Conservation (phyloP, 371 early-diverging fungal species). For the Amoeboaphelidium protococcarum region DNA sequence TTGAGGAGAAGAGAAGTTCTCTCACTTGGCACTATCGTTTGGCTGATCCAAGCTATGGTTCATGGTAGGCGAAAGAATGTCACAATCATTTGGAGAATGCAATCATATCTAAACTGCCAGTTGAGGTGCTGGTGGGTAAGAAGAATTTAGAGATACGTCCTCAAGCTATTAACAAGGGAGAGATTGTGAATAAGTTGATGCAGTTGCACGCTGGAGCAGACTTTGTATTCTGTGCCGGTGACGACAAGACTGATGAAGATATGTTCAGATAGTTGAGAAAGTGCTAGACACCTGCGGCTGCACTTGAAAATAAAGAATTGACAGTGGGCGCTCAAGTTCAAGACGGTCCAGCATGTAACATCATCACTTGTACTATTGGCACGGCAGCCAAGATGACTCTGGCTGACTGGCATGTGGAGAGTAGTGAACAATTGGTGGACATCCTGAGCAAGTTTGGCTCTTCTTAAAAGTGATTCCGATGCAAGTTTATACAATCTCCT, state of each 20-base stretch:
- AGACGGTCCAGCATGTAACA: too few species aligned
- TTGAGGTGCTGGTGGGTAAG: slow-evolving; percentile 81
- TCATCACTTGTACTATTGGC: slow-evolving; percentile 41
- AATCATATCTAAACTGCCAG: slow-evolving; percentile 14
- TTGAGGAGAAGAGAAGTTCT: slow-evolving; percentile 54
- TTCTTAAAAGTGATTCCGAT: too few species aligned
- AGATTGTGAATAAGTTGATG: slow-evolving; percentile 61
- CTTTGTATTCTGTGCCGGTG: slow-evolving; percentile 82
- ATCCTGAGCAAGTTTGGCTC: too few species aligned
- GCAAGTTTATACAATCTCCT: too few species aligned
- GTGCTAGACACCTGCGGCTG: not conserved
- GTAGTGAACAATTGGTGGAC: slow-evolving; percentile 13
- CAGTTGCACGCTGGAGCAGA: slow-evolving; percentile 12
- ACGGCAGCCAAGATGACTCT: slow-evolving; percentile 43
- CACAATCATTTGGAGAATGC: slow-evolving; percentile 67
- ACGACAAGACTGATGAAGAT: slow-evolving; percentile 90
- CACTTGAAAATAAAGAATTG: too few species aligned
- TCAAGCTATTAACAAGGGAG: slow-evolving; percentile 49
- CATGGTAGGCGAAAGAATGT: slow-evolving; percentile 60
- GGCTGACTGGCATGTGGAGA: slow-evolving; percentile 42
- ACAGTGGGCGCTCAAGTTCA: too few species aligned
- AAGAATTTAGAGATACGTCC: slow-evolving; percentile 84
- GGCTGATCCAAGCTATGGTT: slow-evolving; percentile 58
- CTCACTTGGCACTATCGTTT: slow-evolving; percentile 74
- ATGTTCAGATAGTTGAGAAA: slow-evolving; percentile 22